Conservation (phyloP, 768 basidiomycete species). For the Lactifluus piperatus region DNA sequence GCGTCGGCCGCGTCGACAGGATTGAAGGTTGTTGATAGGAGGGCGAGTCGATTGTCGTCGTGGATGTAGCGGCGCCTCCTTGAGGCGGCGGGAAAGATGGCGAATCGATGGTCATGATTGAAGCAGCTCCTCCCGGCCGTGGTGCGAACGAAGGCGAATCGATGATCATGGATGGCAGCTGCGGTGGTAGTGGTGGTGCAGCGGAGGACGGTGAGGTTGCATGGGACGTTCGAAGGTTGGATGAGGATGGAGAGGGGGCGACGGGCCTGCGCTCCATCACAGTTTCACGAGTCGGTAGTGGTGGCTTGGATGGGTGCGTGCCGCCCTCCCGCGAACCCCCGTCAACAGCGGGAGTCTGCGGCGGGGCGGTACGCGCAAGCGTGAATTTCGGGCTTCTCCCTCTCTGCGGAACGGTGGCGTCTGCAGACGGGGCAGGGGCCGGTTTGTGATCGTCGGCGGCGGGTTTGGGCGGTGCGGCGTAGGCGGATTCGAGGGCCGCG, state of each 20-base stretch:
- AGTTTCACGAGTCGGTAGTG: slow-evolving; percentile 10
- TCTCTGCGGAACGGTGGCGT: not conserved
- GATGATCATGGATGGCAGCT: slow-evolving; percentile 1
- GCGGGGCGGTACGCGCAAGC: slow-evolving; percentile 10
- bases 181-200: not conserved
- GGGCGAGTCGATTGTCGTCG: slow-evolving; percentile 19
- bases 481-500: slow-evolving; percentile 14
- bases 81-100: slow-evolving; percentile 22
- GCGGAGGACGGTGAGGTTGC: not conserved
- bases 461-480: slow-evolving; percentile 1
- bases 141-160: slow-evolving; percentile 20
- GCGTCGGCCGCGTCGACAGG: slow-evolving; percentile 3
- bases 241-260: not conserved
- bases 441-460: not conserved
- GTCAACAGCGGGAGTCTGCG: not conserved
- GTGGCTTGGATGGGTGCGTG: slow-evolving; percentile 23
- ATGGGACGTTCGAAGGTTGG: not conserved
- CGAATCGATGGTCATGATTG: slow-evolving; percentile 11
- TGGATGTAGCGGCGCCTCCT: not conserved
- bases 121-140: not conserved
- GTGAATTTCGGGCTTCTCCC: slow-evolving; percentile 22
- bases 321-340: not conserved
- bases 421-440: not conserved
- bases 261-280: slow-evolving; percentile 1
- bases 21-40: slow-evolving; percentile 20